Evolutionary conservation across 106 monocot species (phyloP).

Genomic region (Hemerocallis citrina): DNA sequence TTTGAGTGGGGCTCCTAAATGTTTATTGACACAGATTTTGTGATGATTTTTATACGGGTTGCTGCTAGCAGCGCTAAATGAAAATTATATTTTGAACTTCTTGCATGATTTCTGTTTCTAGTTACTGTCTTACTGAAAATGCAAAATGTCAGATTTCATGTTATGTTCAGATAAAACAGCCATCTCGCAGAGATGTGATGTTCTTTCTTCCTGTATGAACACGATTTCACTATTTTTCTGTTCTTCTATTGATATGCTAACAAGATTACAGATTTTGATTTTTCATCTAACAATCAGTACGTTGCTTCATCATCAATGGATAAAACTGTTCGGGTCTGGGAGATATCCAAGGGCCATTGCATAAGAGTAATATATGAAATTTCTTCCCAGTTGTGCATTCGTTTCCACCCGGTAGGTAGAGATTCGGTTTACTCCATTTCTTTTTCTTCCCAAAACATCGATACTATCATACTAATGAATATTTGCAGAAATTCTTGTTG

Average conservation of each 20-base stretch:
- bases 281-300: constrained; percentile 98
- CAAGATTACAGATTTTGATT: constrained; percentile 98
- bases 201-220: not conserved
- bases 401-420: constrained; percentile 81
- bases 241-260: constrained; percentile 31
- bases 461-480: too few species aligned
- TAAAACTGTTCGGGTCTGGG: constrained; percentile 96
- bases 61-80: too few species aligned
- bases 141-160: too few species aligned
- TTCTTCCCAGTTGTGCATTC: constrained; percentile 86
- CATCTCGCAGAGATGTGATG: too few species aligned
- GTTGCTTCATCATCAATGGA: constrained; percentile 94
- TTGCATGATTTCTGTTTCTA: too few species aligned
- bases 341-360: constrained; percentile 79
- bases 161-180: too few species aligned
- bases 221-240: not conserved
- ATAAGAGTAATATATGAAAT: constrained; percentile 90
- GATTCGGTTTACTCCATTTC: not conserved
- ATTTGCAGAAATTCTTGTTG: not conserved
- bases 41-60: too few species aligned
- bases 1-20: too few species aligned
- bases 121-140: too few species aligned
- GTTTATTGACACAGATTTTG: too few species aligned
- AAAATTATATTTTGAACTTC: too few species aligned
- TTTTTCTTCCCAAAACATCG: not conserved